Percentiles rank a stretch among this genome's conserved stretches.
phyloP scores from a whole-genome alignment of 2,329 filamentous ascomycete species.

The Trichophyton schoenleinii region DNA sequence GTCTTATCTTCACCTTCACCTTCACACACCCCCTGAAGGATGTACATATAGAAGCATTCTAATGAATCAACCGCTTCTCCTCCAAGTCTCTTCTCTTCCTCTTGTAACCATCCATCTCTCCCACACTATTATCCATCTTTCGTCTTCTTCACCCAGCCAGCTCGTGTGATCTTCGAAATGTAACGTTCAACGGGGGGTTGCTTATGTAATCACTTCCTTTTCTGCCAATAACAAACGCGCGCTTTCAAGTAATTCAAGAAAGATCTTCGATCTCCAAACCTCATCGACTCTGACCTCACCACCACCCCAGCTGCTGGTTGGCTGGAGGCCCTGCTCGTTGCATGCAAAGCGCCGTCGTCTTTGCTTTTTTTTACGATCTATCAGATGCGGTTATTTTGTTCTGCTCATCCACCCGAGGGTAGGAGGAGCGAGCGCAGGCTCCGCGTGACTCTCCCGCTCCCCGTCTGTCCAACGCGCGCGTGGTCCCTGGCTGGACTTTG shows the following conservation, averaged over 20 bases:
- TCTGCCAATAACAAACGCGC: too few relatives aligned
- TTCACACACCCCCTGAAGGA: background rate
- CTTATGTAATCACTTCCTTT: too few relatives aligned
- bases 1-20: background rate
- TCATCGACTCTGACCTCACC: background rate
- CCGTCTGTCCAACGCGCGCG: background rate
- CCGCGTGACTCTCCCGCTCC: background rate
- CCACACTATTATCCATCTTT: too few relatives aligned
- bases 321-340: background rate
- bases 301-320: background rate
- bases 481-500: background rate
- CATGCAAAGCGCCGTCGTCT: background rate
- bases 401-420: background rate
- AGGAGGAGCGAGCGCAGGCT: background rate
- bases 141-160: background rate
- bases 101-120: background rate
- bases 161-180: slow-evolving; percentile 1
- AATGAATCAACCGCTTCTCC: background rate
- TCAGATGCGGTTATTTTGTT: background rate
- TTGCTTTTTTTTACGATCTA: slow-evolving; percentile 4
- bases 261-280: background rate
- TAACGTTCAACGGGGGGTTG: background rate
- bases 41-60: slow-evolving; percentile 2
- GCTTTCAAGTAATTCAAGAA: too few relatives aligned
- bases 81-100: background rate